Percentiles rank a stretch among this genome's conserved stretches.
phyloP scores from a whole-genome alignment of 139 green algal species.

The Auxenochlorella pyrenoidosa region DNA sequence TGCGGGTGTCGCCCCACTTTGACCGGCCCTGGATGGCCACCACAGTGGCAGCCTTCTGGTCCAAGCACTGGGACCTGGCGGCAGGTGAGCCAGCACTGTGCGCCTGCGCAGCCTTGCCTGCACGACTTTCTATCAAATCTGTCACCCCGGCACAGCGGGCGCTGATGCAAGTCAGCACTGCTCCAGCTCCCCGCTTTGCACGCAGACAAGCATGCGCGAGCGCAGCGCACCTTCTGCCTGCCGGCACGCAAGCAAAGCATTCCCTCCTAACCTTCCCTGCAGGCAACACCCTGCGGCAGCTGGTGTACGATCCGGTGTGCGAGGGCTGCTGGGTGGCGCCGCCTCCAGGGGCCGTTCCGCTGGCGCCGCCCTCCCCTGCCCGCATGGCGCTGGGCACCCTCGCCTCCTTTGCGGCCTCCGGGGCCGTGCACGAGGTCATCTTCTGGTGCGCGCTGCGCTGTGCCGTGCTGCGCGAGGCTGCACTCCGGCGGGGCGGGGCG shows the following conservation, averaged over 20 bases:
- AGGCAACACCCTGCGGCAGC: conserved; percentile 38
- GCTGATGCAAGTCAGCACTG: too few species aligned
- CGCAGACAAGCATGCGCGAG: too few species aligned
- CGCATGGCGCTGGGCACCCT: background rate
- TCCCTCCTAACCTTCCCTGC: background rate
- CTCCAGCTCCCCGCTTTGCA: too few species aligned
- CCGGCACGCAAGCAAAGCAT: too few species aligned
- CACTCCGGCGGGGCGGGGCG: too few species aligned
- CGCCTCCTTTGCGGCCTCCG: background rate
- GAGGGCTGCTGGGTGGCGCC: conserved; percentile 19
- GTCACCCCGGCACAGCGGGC: background rate
- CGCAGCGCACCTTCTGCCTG: too few species aligned
- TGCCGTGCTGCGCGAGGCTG: too few species aligned
- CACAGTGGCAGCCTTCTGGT: conserved; percentile 15
- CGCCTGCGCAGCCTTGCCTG: too few species aligned
- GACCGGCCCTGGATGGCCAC: conserved; percentile 28
- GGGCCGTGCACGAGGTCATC: conserved; percentile 26
- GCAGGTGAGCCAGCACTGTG: background rate
- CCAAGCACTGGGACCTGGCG: conserved; percentile 33
- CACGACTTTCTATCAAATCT: background rate
- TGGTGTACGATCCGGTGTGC: conserved; percentile 20
- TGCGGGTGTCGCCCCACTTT: conserved; percentile 37
- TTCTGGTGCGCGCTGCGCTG: conserved; percentile 28
- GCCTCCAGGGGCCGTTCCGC: background rate
- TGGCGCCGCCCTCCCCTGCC: background rate